These are phyloP conservation scores for Lactarius sanguifluus DNA, from an alignment of 768 basidiomycete species.

Conservation along the genomic window DNA sequence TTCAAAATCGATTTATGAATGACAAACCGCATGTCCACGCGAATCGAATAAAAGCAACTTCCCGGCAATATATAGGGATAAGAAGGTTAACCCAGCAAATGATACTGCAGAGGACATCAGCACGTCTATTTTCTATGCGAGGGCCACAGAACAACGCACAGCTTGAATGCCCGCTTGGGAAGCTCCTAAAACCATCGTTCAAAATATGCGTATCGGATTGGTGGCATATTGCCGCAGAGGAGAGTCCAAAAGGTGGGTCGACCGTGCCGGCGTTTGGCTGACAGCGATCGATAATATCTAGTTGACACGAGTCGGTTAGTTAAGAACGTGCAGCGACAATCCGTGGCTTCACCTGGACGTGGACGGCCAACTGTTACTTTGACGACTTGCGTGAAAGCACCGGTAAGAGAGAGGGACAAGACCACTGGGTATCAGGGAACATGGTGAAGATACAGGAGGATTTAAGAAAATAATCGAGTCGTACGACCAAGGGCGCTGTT, in stretches of 20 bases:
- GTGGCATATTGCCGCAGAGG: slow-evolving; percentile 77
- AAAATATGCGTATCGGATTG: slow-evolving; percentile 57
- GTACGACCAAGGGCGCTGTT: slow-evolving; percentile 53
- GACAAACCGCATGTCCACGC: slow-evolving; percentile 65
- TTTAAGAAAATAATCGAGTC: slow-evolving; percentile 26
- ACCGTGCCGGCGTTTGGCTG: slow-evolving; percentile 60
- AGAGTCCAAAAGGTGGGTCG: slow-evolving; percentile 72
- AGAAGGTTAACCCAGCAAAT: slow-evolving; percentile 89
- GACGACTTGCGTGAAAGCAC: slow-evolving; percentile 76
- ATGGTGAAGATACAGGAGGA: slow-evolving; percentile 13
- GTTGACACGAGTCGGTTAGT: neutral
- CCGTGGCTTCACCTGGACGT: slow-evolving; percentile 59
- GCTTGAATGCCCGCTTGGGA: slow-evolving; percentile 90
- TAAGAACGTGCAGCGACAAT: neutral
- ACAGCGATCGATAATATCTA: slow-evolving; percentile 70
- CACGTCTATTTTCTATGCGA: slow-evolving; percentile 2
- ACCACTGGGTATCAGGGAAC: slow-evolving; percentile 49
- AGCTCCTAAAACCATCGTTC: slow-evolving; percentile 87
- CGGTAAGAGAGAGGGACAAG: slow-evolving; percentile 73
- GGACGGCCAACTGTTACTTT: slow-evolving; percentile 91
- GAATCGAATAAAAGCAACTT: slow-evolving; percentile 90
- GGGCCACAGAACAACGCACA: slow-evolving; percentile 46
- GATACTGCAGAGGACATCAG: slow-evolving; percentile 54
- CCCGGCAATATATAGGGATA: slow-evolving; percentile 86
- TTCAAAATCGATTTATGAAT: neutral